Evolutionary conservation across 169 alveolate genomes (phyloP).

Genomic region (Plasmodium gaboni): DNA sequence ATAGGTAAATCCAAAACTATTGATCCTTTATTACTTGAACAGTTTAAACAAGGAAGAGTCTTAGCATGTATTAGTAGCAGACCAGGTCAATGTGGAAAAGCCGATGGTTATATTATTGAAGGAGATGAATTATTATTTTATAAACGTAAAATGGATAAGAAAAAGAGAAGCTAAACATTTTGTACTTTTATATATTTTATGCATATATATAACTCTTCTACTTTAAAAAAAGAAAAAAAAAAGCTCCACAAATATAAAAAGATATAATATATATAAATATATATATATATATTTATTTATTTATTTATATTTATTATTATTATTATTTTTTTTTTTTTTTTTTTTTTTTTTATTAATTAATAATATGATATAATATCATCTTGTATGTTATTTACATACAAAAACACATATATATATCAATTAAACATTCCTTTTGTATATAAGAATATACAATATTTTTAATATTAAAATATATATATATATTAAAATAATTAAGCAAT

Average conservation of each 20-base stretch:
- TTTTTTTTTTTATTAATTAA: too few relatives aligned
- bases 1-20: conserved; percentile 85
- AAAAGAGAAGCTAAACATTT: conserved; percentile 88
- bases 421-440: too few relatives aligned
- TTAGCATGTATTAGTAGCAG: conserved; percentile 98
- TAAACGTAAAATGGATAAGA: conserved; percentile 97
- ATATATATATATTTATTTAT: too few relatives aligned
- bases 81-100: conserved; percentile 98
- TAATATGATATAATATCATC: too few relatives aligned
- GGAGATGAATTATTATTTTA: conserved; percentile 98
- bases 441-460: too few relatives aligned
- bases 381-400: too few relatives aligned
- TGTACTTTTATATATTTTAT: background rate
- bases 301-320: too few relatives aligned
- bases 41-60: conserved; percentile 96
- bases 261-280: too few relatives aligned
- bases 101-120: conserved; percentile 98
- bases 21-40: conserved; percentile 94
- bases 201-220: background rate
- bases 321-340: too few relatives aligned
- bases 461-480: too few relatives aligned
- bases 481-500: too few relatives aligned
- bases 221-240: conserved; percentile 3
- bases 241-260: background rate
- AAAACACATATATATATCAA: too few relatives aligned